Evolutionary conservation across 2,329 filamentous ascomycete genomes (phyloP).

Genomic region (Cryphonectria nitschkei): DNA sequence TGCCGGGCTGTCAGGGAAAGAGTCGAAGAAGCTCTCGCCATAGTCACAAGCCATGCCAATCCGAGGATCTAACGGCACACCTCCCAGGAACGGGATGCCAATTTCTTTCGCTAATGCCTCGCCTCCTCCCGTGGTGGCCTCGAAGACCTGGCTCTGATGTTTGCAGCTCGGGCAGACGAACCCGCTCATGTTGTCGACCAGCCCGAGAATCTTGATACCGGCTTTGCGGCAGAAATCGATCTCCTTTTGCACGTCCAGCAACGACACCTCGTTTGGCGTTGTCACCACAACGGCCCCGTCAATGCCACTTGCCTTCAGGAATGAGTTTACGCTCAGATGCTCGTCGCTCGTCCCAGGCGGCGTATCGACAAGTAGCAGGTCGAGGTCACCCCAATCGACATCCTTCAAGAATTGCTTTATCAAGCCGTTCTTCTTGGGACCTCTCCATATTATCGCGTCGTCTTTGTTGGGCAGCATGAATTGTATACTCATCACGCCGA

Average conservation of each 20-base stretch:
- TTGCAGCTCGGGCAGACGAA: conserved; percentile 95
- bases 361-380: conserved; percentile 92
- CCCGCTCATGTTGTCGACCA: conserved; percentile 98
- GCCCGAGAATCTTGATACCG: conserved; percentile 81
- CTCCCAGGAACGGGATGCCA: conserved; percentile 83
- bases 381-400: conserved; percentile 94
- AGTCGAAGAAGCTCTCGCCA: conserved; percentile 95
- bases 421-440: conserved; percentile 96
- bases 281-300: conserved; percentile 93
- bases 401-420: conserved; percentile 99
- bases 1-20: conserved; percentile 90
- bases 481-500: conserved; percentile 96
- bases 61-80: conserved; percentile 87
- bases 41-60: conserved; percentile 97
- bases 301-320: conserved; percentile 87
- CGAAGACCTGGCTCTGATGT: conserved; percentile 82
- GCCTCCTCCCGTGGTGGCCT: conserved; percentile 87
- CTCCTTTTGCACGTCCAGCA: conserved; percentile 94
- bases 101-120: conserved; percentile 80
- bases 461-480: conserved; percentile 96
- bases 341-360: conserved; percentile 95
- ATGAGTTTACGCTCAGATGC: conserved; percentile 90
- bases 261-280: conserved; percentile 89
- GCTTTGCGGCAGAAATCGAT: conserved; percentile 98
- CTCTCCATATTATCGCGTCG: conserved; percentile 96